Evolutionary conservation across 208 protist species (phyloP), one percentile per base, ranked within the genome.

Genomic region (Balamuthia mandrillaris): DNA sequence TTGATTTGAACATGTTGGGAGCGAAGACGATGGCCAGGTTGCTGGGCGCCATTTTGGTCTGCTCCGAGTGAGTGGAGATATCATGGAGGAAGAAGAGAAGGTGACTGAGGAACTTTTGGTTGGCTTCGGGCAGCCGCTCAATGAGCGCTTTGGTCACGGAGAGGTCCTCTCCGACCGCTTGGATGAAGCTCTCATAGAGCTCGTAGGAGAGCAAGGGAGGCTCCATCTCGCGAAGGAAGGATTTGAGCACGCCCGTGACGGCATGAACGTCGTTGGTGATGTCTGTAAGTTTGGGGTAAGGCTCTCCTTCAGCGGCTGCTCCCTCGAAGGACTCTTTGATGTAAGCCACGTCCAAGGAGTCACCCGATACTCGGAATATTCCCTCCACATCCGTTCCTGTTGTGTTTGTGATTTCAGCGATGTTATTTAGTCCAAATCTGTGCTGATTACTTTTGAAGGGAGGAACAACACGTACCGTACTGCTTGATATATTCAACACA

Each of bases 11-110:
- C n/a, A 72, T 33, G 63, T 72, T 72, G 37, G 63, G 63, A 14
- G 63, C 41, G 63, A 72, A 72, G 10, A 77, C 66, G 66, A 77
- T 77, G 37, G 66, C 66, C 66, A 77, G 44, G 66, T 77, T 77
- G 44, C 49, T 77, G 21, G 66, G 66, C n/a, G 44, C 44, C 66
- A 77, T 77, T 45, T 77, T 77, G 66, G 49, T 77, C 44, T 37
- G 5, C 24, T 77, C 66, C 12, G 44, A 39, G 42, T 35, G 29
- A 39, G 49, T 39, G 37, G 66, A n/a, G 0, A 77, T 45, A 33
- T 77, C 66, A 31, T 77, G 54, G 42, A 77, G 66, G 66, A 77
- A 77, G 16, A 56, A 29, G 44, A 77, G 9, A 14, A 77, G 37
- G 18, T 72, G 47, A 33, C 63, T 10, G 18, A 72, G 35, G 18